Conservation (phyloP, 192 early-diverging fungal genomes). For the Coemansia furcata region DNA sequence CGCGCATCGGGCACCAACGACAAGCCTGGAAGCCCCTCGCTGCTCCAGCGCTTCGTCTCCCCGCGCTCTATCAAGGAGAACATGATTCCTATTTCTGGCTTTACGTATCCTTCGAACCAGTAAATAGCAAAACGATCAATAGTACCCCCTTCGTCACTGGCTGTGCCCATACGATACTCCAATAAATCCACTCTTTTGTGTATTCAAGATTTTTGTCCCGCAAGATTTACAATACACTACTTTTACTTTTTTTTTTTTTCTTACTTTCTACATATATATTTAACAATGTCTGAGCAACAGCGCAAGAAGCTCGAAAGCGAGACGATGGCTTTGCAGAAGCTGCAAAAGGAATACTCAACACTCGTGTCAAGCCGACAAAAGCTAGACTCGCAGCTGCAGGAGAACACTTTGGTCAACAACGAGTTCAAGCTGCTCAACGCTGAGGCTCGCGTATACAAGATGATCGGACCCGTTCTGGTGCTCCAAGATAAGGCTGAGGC, state of each 20-base stretch:
- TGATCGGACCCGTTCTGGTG: constrained; percentile 93
- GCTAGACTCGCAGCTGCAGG: constrained; percentile 94
- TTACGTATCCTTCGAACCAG: constrained; percentile 85
- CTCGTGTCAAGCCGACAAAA: constrained; percentile 73
- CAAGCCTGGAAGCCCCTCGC: constrained; percentile 85
- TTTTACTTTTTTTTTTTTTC: not conserved
- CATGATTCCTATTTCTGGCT: constrained; percentile 80
- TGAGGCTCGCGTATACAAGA: constrained; percentile 88
- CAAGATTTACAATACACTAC: not conserved
- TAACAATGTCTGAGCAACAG: constrained; percentile 24
- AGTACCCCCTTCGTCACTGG: too few species aligned
- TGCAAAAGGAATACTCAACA: constrained; percentile 77
- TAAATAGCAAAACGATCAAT: too few species aligned
- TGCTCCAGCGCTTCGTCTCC: constrained; percentile 85
- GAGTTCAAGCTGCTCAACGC: constrained; percentile 85
- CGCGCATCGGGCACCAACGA: constrained; percentile 97
- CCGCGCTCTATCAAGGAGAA: constrained; percentile 95
- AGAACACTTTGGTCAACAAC: constrained; percentile 90
- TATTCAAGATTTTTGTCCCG: too few species aligned
- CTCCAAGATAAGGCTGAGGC: constrained; percentile 91
- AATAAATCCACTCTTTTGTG: not conserved
- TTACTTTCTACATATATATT: not conserved
- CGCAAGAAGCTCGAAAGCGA: constrained; percentile 66
- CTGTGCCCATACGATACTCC: not conserved
- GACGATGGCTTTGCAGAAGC: constrained; percentile 65